Percentiles rank a stretch among this genome's conserved stretches.
These are phyloP conservation scores for Salvia hispanica DNA, from an alignment of 257 asterid genomes.

Conservation along the genomic window DNA sequence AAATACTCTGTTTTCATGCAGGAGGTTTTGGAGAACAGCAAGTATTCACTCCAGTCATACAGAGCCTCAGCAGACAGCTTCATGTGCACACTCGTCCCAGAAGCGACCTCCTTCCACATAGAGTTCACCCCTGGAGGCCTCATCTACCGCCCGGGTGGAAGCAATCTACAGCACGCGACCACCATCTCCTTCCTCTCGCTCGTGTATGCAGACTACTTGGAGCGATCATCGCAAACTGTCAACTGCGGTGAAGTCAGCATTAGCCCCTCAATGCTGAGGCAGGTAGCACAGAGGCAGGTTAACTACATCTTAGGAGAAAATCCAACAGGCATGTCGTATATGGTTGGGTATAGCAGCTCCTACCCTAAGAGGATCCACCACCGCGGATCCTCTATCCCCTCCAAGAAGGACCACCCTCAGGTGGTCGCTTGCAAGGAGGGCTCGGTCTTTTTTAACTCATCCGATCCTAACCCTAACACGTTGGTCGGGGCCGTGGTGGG, in stretches of 20 bases:
- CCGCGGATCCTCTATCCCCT: conserved; percentile 86
- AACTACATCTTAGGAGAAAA: conserved; percentile 90
- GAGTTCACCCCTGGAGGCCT: conserved; percentile 87
- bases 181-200: conserved; percentile 76
- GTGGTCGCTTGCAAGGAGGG: conserved; percentile 72
- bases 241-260: conserved; percentile 63
- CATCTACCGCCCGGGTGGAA: conserved; percentile 86
- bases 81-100: conserved; percentile 89
- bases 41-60: conserved; percentile 69
- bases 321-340: conserved; percentile 89
- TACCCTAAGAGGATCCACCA: conserved; percentile 83
- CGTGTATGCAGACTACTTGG: conserved; percentile 76
- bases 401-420: conserved; percentile 65
- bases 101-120: conserved; percentile 73
- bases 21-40: conserved; percentile 74
- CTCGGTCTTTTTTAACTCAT: conserved; percentile 65
- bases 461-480: conserved; percentile 77
- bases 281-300: conserved; percentile 70
- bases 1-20: conserved; percentile 35
- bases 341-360: conserved; percentile 83
- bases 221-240: conserved; percentile 56
- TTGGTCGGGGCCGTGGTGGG: conserved; percentile 91
- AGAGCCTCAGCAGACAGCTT: conserved; percentile 92
- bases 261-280: conserved; percentile 58
- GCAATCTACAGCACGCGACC: conserved; percentile 93